A percentile compares a stretch with the other conserved stretches of the same genome.
Conservation (phyloP, 1,139 yeast species). For the Pichia sp. region DNA sequence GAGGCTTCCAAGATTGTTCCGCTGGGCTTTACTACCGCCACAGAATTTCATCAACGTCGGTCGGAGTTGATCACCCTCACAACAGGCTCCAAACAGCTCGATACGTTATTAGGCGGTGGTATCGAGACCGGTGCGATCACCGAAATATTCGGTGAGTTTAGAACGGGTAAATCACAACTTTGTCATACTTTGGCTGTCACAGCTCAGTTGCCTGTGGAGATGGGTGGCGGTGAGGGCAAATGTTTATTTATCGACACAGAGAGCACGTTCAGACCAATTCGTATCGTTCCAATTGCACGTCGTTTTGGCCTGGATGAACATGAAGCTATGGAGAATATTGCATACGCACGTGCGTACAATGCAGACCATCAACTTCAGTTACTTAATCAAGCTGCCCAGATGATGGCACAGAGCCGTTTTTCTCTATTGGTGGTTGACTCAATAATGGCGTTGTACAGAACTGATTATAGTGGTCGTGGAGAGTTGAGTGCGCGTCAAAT, state of each 20-base stretch:
- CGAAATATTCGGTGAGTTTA: conserved; percentile 93
- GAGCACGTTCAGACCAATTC: conserved; percentile 90
- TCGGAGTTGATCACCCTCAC: conserved; percentile 88
- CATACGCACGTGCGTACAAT: conserved; percentile 94
- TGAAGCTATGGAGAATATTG: conserved; percentile 92
- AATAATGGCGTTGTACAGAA: conserved; percentile 92
- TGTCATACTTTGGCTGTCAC: conserved; percentile 97
- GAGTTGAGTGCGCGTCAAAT: conserved; percentile 93
- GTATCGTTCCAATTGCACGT: conserved; percentile 85
- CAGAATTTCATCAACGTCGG: conserved; percentile 87
- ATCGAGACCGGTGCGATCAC: conserved; percentile 96
- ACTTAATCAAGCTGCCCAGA: conserved; percentile 83
- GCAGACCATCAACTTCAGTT: conserved; percentile 93
- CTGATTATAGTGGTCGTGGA: conserved; percentile 95
- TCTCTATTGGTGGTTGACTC: conserved; percentile 85
- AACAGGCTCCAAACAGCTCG: conserved; percentile 92
- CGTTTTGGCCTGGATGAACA: conserved; percentile 92
- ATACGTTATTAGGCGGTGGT: conserved; percentile 93
- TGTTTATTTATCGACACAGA: conserved; percentile 96
- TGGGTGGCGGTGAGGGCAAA: conserved; percentile 99
- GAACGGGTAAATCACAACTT: conserved; percentile 95
- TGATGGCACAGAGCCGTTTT: conserved; percentile 93
- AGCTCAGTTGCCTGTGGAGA: conserved; percentile 92
- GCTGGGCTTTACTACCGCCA: conserved; percentile 96
- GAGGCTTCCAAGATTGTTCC: conserved; percentile 90